Percentiles rank a stretch among this genome's conserved stretches.
These are phyloP conservation scores for Mucor indicus DNA, from an alignment of 371 early-diverging fungal species.

Conservation along the genomic window DNA sequence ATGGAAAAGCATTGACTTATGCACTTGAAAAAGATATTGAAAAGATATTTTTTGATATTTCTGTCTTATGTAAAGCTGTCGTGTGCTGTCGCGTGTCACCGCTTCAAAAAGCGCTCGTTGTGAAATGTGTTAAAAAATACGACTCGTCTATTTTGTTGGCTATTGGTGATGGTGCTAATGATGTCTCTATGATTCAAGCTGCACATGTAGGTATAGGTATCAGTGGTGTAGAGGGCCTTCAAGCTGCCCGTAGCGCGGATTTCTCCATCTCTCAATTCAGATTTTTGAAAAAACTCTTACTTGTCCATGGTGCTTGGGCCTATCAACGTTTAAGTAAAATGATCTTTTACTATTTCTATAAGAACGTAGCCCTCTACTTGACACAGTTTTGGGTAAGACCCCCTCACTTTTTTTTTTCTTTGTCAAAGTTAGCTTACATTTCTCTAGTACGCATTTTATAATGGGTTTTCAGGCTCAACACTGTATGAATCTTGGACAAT, in stretches of 20 bases:
- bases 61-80: constrained; percentile 67
- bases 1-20: constrained; percentile 66
- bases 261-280: constrained; percentile 85
- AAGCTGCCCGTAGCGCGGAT: constrained; percentile 82
- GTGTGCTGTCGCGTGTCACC: constrained; percentile 95
- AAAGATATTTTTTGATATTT: constrained; percentile 39
- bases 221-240: constrained; percentile 81
- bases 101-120: constrained; percentile 90
- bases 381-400: constrained; percentile 64
- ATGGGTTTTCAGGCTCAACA: constrained; percentile 80
- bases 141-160: constrained; percentile 75
- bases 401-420: too few relatives aligned
- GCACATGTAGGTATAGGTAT: constrained; percentile 85
- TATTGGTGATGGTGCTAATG: constrained; percentile 98
- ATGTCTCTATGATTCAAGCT: constrained; percentile 95
- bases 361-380: constrained; percentile 76
- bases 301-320: constrained; percentile 84
- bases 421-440: background rate
- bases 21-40: constrained; percentile 65
- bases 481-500: constrained; percentile 69
- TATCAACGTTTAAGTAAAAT: constrained; percentile 74
- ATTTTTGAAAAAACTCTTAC: constrained; percentile 65
- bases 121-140: constrained; percentile 70
- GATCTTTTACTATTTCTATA: constrained; percentile 81
- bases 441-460: constrained; percentile 59